Evolutionary conservation across 768 basidiomycete genomes (phyloP).

Genomic region (Phlebiopsis gigantea): DNA sequence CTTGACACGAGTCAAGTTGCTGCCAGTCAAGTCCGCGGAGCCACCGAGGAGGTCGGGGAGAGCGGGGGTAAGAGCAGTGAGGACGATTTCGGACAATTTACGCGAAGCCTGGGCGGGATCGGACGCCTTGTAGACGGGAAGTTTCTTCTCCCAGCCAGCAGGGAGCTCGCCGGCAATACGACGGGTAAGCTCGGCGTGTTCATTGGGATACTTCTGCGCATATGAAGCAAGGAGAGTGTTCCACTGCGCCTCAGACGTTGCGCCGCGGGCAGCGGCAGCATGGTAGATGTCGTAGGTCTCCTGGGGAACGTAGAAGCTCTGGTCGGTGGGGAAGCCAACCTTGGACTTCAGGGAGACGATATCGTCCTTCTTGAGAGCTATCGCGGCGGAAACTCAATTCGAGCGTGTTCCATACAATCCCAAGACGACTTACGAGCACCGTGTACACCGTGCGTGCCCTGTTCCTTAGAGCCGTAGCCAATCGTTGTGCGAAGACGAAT

Average conservation of each 20-base stretch:
- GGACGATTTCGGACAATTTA: conserved; percentile 87
- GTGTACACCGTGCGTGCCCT: conserved; percentile 93
- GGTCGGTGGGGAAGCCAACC: conserved; percentile 77
- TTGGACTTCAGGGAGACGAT: conserved; percentile 73
- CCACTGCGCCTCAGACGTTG: conserved; percentile 72
- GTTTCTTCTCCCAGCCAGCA: conserved; percentile 76
- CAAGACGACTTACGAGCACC: conserved; percentile 72
- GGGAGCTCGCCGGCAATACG: conserved; percentile 82
- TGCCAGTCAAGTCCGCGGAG: conserved; percentile 89
- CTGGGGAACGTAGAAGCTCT: conserved; percentile 73
- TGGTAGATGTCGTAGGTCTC: conserved; percentile 67
- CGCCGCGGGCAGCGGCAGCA: conserved; percentile 66
- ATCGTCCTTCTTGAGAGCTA: conserved; percentile 91
- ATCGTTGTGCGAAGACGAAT: conserved; percentile 87
- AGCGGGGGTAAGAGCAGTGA: conserved; percentile 66
- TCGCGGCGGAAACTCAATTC: conserved; percentile 1
- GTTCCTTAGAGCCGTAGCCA: conserved; percentile 88
- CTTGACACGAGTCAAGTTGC: conserved; percentile 88
- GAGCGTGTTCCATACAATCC: not conserved
- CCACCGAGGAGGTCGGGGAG: conserved; percentile 88
- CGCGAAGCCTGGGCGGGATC: conserved; percentile 88
- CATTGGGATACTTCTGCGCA: conserved; percentile 71
- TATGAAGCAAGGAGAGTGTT: conserved; percentile 62
- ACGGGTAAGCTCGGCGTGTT: conserved; percentile 82
- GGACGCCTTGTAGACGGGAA: conserved; percentile 79